phyloP scores from a whole-genome alignment of 371 early-diverging fungal genomes.

The Mucor piriformis region DNA sequence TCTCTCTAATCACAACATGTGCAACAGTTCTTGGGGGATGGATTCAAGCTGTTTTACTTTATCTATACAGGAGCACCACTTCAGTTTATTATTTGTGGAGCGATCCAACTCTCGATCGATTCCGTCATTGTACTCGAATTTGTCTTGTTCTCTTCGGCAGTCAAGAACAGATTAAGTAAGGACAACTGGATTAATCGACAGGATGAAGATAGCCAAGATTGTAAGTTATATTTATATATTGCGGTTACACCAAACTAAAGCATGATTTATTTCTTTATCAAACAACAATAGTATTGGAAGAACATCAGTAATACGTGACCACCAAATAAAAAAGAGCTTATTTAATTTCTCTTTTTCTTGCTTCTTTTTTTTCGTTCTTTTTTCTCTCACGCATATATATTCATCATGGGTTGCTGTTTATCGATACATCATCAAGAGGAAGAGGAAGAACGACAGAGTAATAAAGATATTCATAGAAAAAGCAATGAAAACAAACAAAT shows the following conservation, averaged over 20 bases:
- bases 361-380: neutral
- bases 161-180: conserved; percentile 18
- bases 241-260: neutral
- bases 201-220: conserved; percentile 6
- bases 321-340: neutral
- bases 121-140: conserved; percentile 57
- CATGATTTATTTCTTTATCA: neutral
- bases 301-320: conserved; percentile 1
- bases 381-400: neutral
- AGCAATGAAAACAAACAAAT: neutral
- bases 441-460: neutral
- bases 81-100: conserved; percentile 68
- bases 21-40: conserved; percentile 60
- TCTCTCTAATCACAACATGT: neutral
- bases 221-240: conserved; percentile 18
- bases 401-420: conserved; percentile 22
- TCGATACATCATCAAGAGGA: conserved; percentile 15
- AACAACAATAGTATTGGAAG: conserved; percentile 3
- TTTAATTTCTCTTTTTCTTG: neutral
- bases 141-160: conserved; percentile 45
- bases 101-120: conserved; percentile 65
- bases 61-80: conserved; percentile 57
- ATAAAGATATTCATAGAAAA: conserved; percentile 4
- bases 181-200: conserved; percentile 2
- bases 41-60: conserved; percentile 67